phyloP scores from a whole-genome alignment of 164 flowering plant species.

The Litsea cubeba region DNA sequence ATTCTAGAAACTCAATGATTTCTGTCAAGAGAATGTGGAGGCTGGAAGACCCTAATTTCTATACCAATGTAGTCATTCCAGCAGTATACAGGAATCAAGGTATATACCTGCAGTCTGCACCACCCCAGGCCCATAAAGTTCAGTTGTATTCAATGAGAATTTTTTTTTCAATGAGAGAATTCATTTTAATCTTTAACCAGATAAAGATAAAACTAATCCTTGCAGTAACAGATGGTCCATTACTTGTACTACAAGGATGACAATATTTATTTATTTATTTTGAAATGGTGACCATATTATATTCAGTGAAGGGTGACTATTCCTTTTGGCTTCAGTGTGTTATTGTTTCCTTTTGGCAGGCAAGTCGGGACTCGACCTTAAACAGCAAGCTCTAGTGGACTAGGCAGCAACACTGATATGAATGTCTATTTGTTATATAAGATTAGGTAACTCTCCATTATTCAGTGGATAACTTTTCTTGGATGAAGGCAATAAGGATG shows the following conservation, averaged over 20 bases:
- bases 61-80: no score
- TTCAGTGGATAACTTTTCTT: neutral
- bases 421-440: neutral
- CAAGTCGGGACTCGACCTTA: neutral
- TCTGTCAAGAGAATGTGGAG: no score
- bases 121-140: neutral
- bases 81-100: no score
- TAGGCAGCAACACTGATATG: neutral
- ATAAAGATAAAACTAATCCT: no score
- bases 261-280: no score
- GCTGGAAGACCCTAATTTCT: no score
- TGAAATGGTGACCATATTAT: no score
- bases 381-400: neutral
- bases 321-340: neutral
- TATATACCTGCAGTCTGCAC: neutral
- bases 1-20: no score
- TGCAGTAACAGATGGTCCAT: neutral
- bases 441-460: neutral
- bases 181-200: neutral
- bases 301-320: no score
- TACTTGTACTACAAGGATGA: neutral
- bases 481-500: neutral
- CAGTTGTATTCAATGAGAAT: neutral
- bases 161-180: neutral
- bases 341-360: neutral